Evolutionary conservation across 2,329 filamentous ascomycete species (phyloP).

Genomic region (Trichoderma pleuroti): DNA sequence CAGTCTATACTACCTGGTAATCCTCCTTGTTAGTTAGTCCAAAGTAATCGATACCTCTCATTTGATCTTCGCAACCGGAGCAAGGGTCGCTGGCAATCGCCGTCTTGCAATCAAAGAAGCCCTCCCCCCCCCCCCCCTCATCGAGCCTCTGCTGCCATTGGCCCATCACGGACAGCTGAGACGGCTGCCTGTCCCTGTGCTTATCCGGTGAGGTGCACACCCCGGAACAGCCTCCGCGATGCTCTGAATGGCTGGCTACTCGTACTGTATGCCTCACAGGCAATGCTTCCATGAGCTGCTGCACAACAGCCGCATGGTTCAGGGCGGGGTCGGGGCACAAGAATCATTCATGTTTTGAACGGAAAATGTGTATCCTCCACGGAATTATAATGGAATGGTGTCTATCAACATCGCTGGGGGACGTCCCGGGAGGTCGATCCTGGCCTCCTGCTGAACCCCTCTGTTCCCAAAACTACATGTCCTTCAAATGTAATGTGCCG

Average conservation of each 20-base stretch:
- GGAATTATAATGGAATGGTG: neutral
- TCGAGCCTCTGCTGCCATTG: neutral
- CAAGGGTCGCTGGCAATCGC: neutral
- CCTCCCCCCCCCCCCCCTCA: neutral
- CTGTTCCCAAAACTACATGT: neutral
- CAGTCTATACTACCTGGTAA: neutral
- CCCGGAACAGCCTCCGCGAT: neutral
- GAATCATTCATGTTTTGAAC: neutral
- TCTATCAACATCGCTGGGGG: neutral
- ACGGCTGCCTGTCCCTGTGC: neutral
- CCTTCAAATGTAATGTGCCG: neutral
- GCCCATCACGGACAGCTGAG: neutral
- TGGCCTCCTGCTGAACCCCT: neutral
- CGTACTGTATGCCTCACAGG: neutral
- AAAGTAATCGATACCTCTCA: neutral
- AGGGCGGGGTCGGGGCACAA: neutral
- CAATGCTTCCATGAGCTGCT: neutral
- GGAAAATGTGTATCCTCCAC: neutral
- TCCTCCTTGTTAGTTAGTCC: neutral
- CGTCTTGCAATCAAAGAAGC: neutral
- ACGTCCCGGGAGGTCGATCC: neutral
- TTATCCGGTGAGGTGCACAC: neutral
- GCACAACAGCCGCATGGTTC: neutral
- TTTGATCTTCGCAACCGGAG: neutral
- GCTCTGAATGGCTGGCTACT: neutral